Conservation (phyloP, 495 filamentous ascomycete species). For the Lasiosphaeria ovina region DNA sequence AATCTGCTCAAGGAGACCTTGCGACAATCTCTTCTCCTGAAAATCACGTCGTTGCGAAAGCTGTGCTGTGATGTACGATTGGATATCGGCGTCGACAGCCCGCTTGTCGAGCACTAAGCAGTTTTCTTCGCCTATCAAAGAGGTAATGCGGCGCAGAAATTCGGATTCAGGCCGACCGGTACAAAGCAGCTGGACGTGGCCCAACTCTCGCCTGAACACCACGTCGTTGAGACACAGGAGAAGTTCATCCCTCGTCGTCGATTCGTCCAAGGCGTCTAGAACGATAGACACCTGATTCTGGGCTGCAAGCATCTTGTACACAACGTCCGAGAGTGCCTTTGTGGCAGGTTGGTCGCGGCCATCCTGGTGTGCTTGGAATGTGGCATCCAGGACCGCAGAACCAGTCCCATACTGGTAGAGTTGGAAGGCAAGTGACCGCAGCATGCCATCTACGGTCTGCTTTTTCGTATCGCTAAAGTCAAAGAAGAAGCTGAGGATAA, state of each 20-base stretch:
- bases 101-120: slow-evolving; percentile 10
- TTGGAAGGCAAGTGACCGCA: slow-evolving; percentile 34
- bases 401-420: slow-evolving; percentile 6
- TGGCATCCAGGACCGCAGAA: slow-evolving; percentile 20
- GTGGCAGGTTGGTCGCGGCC: slow-evolving; percentile 14
- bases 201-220: background rate
- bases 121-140: background rate
- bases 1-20: slow-evolving; percentile 30
- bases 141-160: slow-evolving; percentile 14
- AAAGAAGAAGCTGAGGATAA: slow-evolving; percentile 40
- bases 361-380: slow-evolving; percentile 19
- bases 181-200: slow-evolving; percentile 23
- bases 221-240: slow-evolving; percentile 7
- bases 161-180: slow-evolving; percentile 29
- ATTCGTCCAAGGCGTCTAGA: slow-evolving; percentile 51
- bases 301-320: slow-evolving; percentile 8
- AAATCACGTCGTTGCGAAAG: slow-evolving; percentile 10
- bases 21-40: slow-evolving; percentile 10
- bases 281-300: slow-evolving; percentile 31
- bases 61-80: slow-evolving; percentile 18
- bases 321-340: slow-evolving; percentile 14
- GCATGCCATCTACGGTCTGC: slow-evolving; percentile 22
- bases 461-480: slow-evolving; percentile 28
- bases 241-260: slow-evolving; percentile 6
- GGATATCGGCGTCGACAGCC: slow-evolving; percentile 24